A percentile compares a stretch with the other conserved stretches of the same genome.
These are phyloP conservation scores for Penicillium ochrochloron DNA, from an alignment of 495 filamentous ascomycete species.

Conservation along the genomic window DNA sequence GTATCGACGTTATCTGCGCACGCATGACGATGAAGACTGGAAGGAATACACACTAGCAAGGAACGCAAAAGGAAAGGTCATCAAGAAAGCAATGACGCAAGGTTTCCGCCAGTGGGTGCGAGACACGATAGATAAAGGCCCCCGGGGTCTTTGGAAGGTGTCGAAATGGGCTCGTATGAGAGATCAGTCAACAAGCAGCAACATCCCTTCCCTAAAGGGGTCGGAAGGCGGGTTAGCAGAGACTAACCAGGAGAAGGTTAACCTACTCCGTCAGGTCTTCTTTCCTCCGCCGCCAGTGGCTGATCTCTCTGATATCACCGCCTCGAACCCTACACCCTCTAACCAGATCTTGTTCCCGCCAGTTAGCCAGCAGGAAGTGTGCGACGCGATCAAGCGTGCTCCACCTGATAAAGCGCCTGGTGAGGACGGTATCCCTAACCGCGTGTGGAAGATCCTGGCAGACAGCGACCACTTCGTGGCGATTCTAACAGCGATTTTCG, in stretches of 20 bases:
- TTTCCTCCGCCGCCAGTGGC: slow-evolving; percentile 27
- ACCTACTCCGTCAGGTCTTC: slow-evolving; percentile 27
- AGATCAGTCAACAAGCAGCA: not conserved
- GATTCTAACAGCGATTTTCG: slow-evolving; percentile 26
- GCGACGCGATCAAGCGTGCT: slow-evolving; percentile 19
- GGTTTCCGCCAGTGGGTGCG: slow-evolving; percentile 1
- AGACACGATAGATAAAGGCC: slow-evolving; percentile 11
- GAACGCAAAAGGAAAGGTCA: slow-evolving; percentile 5
- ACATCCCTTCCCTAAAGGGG: slow-evolving; percentile 5
- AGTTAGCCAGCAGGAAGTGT: not conserved
- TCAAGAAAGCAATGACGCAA: not conserved
- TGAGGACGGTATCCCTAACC: slow-evolving; percentile 29
- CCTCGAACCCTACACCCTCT: not conserved
- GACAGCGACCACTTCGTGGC: slow-evolving; percentile 4
- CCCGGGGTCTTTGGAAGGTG: slow-evolving; percentile 18
- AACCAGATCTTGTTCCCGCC: not conserved
- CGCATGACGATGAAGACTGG: not conserved
- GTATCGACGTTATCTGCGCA: not conserved
- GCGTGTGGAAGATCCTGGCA: slow-evolving; percentile 19
- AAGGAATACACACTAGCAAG: not conserved
- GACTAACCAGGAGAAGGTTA: slow-evolving; percentile 20
- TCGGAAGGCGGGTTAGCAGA: slow-evolving; percentile 3
- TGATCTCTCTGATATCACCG: slow-evolving; percentile 33
- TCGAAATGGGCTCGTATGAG: slow-evolving; percentile 21
- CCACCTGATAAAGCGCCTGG: slow-evolving; percentile 35